These are phyloP conservation scores for Monosporascus sp. DNA, from an alignment of 2,329 filamentous ascomycete species.

Conservation along the genomic window DNA sequence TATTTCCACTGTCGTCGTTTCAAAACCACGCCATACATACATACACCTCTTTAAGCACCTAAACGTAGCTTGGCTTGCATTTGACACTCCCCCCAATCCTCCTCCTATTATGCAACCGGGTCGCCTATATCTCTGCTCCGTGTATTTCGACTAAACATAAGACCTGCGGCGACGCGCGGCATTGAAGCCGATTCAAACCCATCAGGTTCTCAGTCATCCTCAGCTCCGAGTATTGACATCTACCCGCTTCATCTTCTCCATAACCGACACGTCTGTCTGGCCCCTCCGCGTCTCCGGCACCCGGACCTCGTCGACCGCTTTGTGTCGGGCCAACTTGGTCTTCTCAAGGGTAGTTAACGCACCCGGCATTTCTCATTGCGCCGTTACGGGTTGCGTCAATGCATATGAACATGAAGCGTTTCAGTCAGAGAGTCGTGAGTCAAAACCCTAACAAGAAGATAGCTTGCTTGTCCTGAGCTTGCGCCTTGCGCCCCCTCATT, in stretches of 20 bases:
- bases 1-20: no score
- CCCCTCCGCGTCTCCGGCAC: neutral
- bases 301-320: neutral
- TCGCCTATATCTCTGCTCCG: neutral
- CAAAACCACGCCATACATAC: no score
- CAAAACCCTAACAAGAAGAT: conserved; percentile 1
- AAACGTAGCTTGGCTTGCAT: no score
- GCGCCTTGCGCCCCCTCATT: neutral
- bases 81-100: no score
- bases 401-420: conserved; percentile 74
- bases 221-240: neutral
- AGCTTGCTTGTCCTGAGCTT: conserved; percentile 8
- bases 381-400: neutral
- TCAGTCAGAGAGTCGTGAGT: conserved; percentile 95
- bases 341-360: neutral
- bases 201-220: neutral
- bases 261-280: neutral
- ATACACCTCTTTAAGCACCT: no score
- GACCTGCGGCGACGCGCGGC: neutral
- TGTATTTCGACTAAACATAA: neutral
- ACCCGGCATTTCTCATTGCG: neutral
- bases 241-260: neutral
- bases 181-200: neutral
- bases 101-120: no score
- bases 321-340: neutral